Base-by-base conservation (phyloP, 352 stramenopile species). In the Phytopythium montanum region DNA sequence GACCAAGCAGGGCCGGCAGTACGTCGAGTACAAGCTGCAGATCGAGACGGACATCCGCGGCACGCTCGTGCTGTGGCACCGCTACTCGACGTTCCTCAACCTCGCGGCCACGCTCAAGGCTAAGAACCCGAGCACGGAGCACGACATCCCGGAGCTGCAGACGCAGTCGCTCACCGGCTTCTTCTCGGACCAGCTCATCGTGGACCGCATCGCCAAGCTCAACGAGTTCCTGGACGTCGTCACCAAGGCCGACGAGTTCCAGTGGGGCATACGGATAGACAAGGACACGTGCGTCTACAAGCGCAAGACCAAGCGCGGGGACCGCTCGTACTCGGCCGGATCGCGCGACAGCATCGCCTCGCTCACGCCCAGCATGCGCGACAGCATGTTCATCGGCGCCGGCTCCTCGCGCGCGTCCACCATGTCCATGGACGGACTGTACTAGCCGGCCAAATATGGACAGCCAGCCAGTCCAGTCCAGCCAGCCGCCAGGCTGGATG, bases 241-340 rank as follows among this genome's bases (percentile, higher is more conserved):
- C 52, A 92, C 83, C 54, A 90, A 89, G 64, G 81, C 83, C 19
- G 81, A 92, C 54, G 82, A 90, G 64, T 93, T 95, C 69, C 83
- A 95, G 59, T 95, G 85, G 85, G 85, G 83, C 44, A 95, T 95
- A 69, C 81, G 85, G 72, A 92, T 95, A 86, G 83, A 95, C 70
- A 92, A 95, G 68, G 83, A 93, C 67, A 93, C 83, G 64, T 89
- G 85, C 72, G 85, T 93, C 60, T 92, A 91, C 81, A 95, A 95
- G 67, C 81, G 81, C 76, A 91, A 92, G 76, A 92, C 70, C 66
- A 92, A 92, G 71, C 82, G 82, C 48, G 53, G 61, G 51, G 81
- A 91, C 58, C 79, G 79, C n/a, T 74, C 80, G 21, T 87, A 74
- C 73, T 90, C 76, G 46, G 66, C 73, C 29, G 78, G 69, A 50